Base-by-base conservation (phyloP, 208 protist species). In the Novymonas esmeraldas region DNA sequence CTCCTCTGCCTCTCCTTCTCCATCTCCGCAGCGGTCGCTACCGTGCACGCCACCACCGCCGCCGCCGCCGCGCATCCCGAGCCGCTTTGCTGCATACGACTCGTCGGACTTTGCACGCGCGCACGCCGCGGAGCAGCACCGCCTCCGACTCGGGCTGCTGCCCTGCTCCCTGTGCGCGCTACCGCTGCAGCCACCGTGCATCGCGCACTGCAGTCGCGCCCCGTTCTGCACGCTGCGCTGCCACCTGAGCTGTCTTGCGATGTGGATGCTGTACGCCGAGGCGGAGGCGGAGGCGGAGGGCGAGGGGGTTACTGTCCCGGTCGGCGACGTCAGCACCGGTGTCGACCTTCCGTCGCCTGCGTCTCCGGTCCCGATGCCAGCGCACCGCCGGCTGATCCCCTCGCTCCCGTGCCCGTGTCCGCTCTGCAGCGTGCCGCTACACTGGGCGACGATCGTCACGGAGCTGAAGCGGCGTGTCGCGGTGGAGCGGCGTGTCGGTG, bases 101-200 rank as follows among this genome's bases (percentile, higher is more conserved):
- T 76, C 83, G 24, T 67, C 74, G 3, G 90, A 93, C 65, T 83
- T 83, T 56, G 52, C 87, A 28, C 74, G 67, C 11, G 79, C 77
- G 16, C 78, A 91, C 63, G 60, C 54, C 14, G 58, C 70, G 28
- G 85, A 84, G 59, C 62, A 76, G 57, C 44, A 39, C 31, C 65
- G 77, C 42, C 44, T 90, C 16, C 73, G 81, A 26, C 52, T 59
- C 26, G 75, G 77, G 14, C 59, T 79, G 26, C 84, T 84, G 6
- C 78, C 87, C 0, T 95, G 90, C 70, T 83, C 81, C 11, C 69
- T 95, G 5, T 95, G 90, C 52, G 76, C 77, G 34, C 61, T 95
- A 52, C 87, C 87, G 29, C 73, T 95, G 52, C 70, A 42, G 6
- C 51, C 75, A 11, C 86, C 82, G 10, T 84, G 76, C 55, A 64